These are phyloP conservation scores for Chiua virens DNA, from an alignment of 768 basidiomycete genomes.

Conservation along the genomic window DNA sequence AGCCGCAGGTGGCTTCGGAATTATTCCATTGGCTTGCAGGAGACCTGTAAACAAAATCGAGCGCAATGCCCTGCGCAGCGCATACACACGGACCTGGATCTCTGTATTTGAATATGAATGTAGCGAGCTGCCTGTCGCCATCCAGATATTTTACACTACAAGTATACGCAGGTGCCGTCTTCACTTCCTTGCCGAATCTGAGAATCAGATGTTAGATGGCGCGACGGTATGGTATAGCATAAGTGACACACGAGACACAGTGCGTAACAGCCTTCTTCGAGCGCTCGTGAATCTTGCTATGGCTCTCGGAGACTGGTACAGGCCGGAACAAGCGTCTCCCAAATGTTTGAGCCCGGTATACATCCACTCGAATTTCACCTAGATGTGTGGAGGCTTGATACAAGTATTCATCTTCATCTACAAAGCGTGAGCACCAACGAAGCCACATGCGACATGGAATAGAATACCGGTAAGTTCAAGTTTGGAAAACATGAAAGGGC, in stretches of 20 bases:
- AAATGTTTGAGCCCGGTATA: conserved; percentile 3
- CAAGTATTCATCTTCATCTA: conserved; percentile 30
- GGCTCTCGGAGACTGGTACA: not conserved
- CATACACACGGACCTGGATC: conserved; percentile 22
- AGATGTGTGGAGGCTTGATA: conserved; percentile 12
- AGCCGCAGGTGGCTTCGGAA: conserved; percentile 11
- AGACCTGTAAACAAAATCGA: conserved; percentile 17
- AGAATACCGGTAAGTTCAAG: conserved; percentile 29
- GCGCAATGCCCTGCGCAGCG: not conserved
- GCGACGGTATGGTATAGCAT: not conserved
- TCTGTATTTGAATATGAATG: conserved; percentile 33
- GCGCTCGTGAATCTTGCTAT: conserved; percentile 30
- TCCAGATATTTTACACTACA: conserved; percentile 7
- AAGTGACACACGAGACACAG: conserved; percentile 27
- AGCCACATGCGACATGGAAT: not conserved
- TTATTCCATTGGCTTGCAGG: conserved; percentile 28
- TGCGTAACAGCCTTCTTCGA: conserved; percentile 32
- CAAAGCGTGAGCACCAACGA: conserved; percentile 4
- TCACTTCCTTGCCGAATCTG: conserved; percentile 26
- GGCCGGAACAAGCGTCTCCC: accelerated
- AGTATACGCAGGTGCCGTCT: not conserved
- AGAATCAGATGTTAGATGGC: not conserved
- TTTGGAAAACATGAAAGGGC: conserved; percentile 27
- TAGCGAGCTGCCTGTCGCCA: conserved; percentile 15
- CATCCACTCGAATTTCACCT: conserved; percentile 20